These are phyloP conservation scores for Pochonia chlamydosporia DNA, from an alignment of 2,329 filamentous ascomycete genomes.

Conservation along the genomic window DNA sequence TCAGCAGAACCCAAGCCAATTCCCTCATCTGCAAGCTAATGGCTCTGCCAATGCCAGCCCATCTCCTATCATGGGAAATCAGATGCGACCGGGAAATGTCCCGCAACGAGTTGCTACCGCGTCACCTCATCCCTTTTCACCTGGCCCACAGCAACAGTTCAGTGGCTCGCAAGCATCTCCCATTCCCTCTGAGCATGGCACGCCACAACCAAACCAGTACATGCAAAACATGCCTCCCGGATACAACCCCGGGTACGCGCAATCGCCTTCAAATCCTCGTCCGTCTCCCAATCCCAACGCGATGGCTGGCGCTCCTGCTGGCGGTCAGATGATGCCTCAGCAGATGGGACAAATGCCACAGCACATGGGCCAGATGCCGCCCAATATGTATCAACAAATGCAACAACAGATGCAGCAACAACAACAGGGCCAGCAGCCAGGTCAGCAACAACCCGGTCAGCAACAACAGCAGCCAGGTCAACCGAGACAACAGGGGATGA, in stretches of 20 bases:
- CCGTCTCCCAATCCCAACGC: slow-evolving; percentile 49
- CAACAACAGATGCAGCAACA: slow-evolving; percentile 34
- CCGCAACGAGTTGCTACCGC: slow-evolving; percentile 82
- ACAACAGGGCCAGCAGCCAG: slow-evolving; percentile 46
- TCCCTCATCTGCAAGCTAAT: slow-evolving; percentile 77
- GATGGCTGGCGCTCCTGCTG: slow-evolving; percentile 30
- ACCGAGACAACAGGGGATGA: slow-evolving; percentile 23
- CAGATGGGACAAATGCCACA: slow-evolving; percentile 41
- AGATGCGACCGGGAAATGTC: slow-evolving; percentile 63
- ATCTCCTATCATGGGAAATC: slow-evolving; percentile 86
- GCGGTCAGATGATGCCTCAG: slow-evolving; percentile 48
- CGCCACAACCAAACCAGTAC: slow-evolving; percentile 68
- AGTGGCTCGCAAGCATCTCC: slow-evolving; percentile 63
- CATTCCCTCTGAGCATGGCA: slow-evolving; percentile 69
- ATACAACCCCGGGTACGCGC: slow-evolving; percentile 54
- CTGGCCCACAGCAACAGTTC: slow-evolving; percentile 68
- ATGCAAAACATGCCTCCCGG: slow-evolving; percentile 55
- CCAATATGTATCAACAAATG: slow-evolving; percentile 31
- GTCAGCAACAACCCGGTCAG: slow-evolving; percentile 55
- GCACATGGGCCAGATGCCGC: slow-evolving; percentile 45
- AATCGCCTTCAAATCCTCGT: slow-evolving; percentile 49
- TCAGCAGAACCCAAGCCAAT: slow-evolving; percentile 59
- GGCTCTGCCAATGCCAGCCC: slow-evolving; percentile 81
- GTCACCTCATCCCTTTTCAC: slow-evolving; percentile 87
- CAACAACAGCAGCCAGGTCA: slow-evolving; percentile 36